Evolutionary conservation across 208 protist species (phyloP), one percentile per base, ranked within the genome.

Genomic region (Wallacemonas sp.): DNA sequence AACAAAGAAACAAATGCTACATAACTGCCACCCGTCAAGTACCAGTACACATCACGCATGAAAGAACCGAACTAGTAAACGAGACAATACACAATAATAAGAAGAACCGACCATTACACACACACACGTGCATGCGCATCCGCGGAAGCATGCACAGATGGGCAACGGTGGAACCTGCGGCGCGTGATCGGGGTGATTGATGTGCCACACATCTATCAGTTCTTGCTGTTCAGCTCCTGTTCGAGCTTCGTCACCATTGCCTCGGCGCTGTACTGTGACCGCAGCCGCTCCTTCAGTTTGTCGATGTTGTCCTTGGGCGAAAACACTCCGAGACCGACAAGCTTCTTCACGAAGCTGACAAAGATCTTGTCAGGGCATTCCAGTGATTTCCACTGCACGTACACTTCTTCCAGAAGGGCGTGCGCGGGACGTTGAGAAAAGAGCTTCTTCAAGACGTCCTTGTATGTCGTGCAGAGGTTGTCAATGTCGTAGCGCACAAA

Each of bases 401-500:
- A 93, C 21, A 95, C 82, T 62, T 95, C 86, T 53, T 84, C 78
- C 24, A 95, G 67, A 17, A 90, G 52, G 21, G 53, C 38, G 34
- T 67, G 64, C 2, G 78, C 55, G 1, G 73, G 63, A 3, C 77
- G 74, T 0, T 46, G 63, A 13, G 60, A 81, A 33, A 88, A 61
- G 53, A 92, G 54, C 69, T 91, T 91, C 41, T 81, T 85, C 30
- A 95, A 37, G 15, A 76, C 45, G 42, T 91, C 84, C 48, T 85
- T 82, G 62, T 79, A 83, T 60, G 63, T 64, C 2, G 68, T 74
- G 68, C 79, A 89, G 30, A 92, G 64, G 24, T 48, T 60, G 39
- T 88, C 80, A 10, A 89, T 68, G 58, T 95, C 86, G 68, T 81
- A 95, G 9, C 85, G 86, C 13, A 83, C 77, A 82, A 87, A 95